Conservation (phyloP, 2,329 filamentous ascomycete genomes). For the Aspergillus sp. region DNA sequence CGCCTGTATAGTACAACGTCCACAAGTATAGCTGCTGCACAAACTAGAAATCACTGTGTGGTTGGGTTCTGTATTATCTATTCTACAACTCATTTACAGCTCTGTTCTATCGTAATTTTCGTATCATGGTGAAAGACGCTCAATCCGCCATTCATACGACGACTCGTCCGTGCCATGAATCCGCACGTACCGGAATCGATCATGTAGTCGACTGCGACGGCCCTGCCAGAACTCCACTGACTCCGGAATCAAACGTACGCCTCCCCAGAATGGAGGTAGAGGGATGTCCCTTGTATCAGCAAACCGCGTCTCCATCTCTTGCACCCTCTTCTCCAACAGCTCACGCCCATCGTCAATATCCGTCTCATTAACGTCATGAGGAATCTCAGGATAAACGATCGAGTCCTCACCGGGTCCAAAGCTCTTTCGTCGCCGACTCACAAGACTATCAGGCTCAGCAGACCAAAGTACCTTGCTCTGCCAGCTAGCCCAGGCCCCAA, state of each 20-base stretch:
- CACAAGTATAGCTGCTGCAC: too few species aligned
- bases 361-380: conserved; percentile 30
- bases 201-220: conserved; percentile 82
- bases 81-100: background rate
- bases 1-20: too few species aligned
- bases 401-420: conserved; percentile 20
- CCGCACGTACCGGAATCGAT: conserved; percentile 83
- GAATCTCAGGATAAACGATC: conserved; percentile 20
- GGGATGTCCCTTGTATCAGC: conserved; percentile 76
- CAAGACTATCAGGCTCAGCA: conserved; percentile 28
- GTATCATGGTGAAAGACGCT: conserved; percentile 41
- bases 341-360: conserved; percentile 66
- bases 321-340: conserved; percentile 74
- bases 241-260: conserved; percentile 79
- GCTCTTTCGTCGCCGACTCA: conserved; percentile 27
- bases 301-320: conserved; percentile 74
- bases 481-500: conserved; percentile 91
- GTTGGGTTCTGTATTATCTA: background rate
- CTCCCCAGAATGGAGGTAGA: conserved; percentile 93
- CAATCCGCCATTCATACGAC: conserved; percentile 47
- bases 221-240: conserved; percentile 97
- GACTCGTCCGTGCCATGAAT: conserved; percentile 60
- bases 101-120: background rate
- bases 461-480: conserved; percentile 74
- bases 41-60: background rate